Evolutionary conservation across 148 eudicot genomes (phyloP), one percentile per base, ranked within the genome.

Genomic region (Rhododendron simsii): DNA sequence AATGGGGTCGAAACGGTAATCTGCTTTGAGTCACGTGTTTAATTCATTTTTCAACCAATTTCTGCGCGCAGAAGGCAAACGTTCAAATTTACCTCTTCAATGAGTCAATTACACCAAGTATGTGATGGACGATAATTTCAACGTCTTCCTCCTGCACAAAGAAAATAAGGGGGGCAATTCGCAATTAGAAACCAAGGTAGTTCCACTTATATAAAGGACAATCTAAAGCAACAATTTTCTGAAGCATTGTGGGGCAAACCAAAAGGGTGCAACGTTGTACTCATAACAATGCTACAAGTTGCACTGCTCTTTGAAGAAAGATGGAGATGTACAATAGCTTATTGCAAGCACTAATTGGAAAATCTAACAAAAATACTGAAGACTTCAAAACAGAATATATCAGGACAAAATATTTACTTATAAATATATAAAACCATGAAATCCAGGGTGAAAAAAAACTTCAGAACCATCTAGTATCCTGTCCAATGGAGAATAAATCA

Each of bases 131-230:
- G 30, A 96, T 91, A 80, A 95, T 89, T 23, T 93, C 98, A 69
- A 95, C 96, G 84, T 95, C 96, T 89, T 95, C 98, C 90, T 92
- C 98, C 99, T 94, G 85, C 93, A 94, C 41, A 45, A 65, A 84
- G 20, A 20, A 73, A 74, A 63, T 35, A 57, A 35, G 37, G 14
- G 14, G 81, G 7, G 45, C 26, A 76, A 37, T 48, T 30, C 13
- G 35, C 80, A 39, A 37, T 55, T 2, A 55, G 44, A 48, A 39
- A 55, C 14, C 57, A 28, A 26, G 61, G 15, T 9, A 76, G 51
- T 21, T 39, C 37, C 13, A 10, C 21, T 47, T 12, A 48, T 10
- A 21, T 9, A 76, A 53, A 28, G 79, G 30, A 57, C 0, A 20
- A 55, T 33, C 16, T 11, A 55, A 81, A 81, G 28, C 69, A 55